Evolutionary conservation across 2,329 filamentous ascomycete genomes (phyloP).

Genomic region (Monosporascus ibericus): DNA sequence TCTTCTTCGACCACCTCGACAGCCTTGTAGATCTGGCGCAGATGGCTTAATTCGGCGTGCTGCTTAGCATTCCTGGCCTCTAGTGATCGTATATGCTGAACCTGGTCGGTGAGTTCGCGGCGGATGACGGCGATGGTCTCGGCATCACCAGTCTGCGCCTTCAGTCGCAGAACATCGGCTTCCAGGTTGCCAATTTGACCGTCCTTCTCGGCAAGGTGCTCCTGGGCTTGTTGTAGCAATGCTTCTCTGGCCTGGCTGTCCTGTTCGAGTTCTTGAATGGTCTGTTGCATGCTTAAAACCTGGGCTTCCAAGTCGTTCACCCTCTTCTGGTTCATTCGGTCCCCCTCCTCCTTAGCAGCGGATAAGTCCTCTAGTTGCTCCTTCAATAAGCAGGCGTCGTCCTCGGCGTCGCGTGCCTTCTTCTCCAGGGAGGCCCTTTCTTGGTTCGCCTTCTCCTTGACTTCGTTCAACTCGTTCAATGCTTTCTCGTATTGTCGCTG

Average conservation of each 20-base stretch:
- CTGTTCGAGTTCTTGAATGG: conserved; percentile 52
- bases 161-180: conserved; percentile 75
- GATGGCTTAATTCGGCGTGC: conserved; percentile 68
- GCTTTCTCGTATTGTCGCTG: conserved; percentile 43
- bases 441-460: conserved; percentile 42
- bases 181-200: conserved; percentile 68
- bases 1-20: conserved; percentile 93
- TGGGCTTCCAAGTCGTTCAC: conserved; percentile 49
- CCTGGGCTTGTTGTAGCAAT: conserved; percentile 55
- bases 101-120: conserved; percentile 82
- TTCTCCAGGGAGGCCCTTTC: conserved; percentile 63
- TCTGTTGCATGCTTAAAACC: conserved; percentile 38
- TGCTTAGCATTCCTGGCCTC: conserved; percentile 79
- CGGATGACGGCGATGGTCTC: conserved; percentile 83
- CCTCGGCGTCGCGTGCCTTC: conserved; percentile 63
- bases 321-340: conserved; percentile 53
- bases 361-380: conserved; percentile 75
- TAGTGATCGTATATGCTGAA: conserved; percentile 80
- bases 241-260: conserved; percentile 51
- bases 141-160: conserved; percentile 78
- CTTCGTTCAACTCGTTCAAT: conserved; percentile 44
- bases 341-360: conserved; percentile 60
- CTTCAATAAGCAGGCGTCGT: conserved; percentile 65
- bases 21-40: conserved; percentile 77
- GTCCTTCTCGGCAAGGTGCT: conserved; percentile 63